Evolutionary conservation across 148 eudicot species (phyloP).

Genomic region (Agrostemma githago): DNA sequence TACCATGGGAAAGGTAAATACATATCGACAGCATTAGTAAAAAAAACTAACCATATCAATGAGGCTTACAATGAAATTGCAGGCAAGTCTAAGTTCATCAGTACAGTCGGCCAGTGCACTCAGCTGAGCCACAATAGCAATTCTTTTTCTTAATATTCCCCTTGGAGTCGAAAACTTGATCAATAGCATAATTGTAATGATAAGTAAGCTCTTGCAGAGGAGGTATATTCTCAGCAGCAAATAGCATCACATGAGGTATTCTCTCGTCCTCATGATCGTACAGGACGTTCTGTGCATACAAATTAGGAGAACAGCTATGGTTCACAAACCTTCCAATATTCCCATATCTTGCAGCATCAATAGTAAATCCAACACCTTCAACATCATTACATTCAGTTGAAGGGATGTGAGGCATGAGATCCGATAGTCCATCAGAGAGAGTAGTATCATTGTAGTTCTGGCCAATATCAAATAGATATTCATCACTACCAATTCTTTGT

Average conservation of each 20-base stretch:
- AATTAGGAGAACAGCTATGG: conserved; percentile 88
- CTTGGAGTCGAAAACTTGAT: conserved; percentile 52
- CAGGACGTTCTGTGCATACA: conserved; percentile 77
- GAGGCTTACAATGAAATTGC: conserved; percentile 16
- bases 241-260: conserved; percentile 87
- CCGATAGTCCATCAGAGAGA: conserved; percentile 26
- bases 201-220: conserved; percentile 78
- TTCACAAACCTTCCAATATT: conserved; percentile 82
- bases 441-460: conserved; percentile 54
- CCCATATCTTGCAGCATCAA: conserved; percentile 68
- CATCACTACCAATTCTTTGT: conserved; percentile 53
- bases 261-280: conserved; percentile 76
- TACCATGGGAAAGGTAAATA: too few relatives aligned
- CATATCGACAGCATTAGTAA: neutral
- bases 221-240: conserved; percentile 84
- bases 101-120: conserved; percentile 81
- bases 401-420: conserved; percentile 27
- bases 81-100: conserved; percentile 27
- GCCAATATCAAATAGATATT: conserved; percentile 83
- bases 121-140: conserved; percentile 78
- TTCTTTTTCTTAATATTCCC: conserved; percentile 68
- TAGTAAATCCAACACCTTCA: conserved; percentile 61
- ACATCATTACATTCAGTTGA: conserved; percentile 17
- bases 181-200: conserved; percentile 66
- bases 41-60: neutral